Evolutionary conservation across 306 rosid species (phyloP), one percentile per base, ranked within the genome.

Genomic region (Quercus robur): DNA sequence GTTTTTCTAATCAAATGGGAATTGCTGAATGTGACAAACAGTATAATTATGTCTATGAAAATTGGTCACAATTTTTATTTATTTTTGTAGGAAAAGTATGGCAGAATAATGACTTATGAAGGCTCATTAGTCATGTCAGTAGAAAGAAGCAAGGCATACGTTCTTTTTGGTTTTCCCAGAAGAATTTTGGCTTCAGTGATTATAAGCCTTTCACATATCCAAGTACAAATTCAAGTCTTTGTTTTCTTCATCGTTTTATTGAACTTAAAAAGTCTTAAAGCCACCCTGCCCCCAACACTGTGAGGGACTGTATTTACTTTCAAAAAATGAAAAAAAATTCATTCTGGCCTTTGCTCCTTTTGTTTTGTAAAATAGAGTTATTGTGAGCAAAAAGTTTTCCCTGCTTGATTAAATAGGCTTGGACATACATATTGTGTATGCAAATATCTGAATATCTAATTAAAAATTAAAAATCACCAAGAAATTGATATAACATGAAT

Each of bases 81-180:
- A 35, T 35, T 35, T 68, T 67, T 33, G n/a, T 13, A 68, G 49
- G 15, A 7, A 19, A 68, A 68, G 52, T 4, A 33, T 33, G 51
- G 26, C 52, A 35, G 20, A 68, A 68, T 68, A 7, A 68, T 68
- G 72, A 33, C 52, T 68, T 19, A 35, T 18, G 72, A 68, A 25
- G 72, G 52, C 15, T 68, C 20, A 49, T 13, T 0, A 49, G 54
- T 49, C 54, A 67, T 33, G 72, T 67, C 72, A 67, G 26, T 8
- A 14, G 49, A 67, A 33, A 68, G 72, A 35, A n/a, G 72, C 72
- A 35, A 68, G 35, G 28, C 72, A 19, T 68, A 35, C 52, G 72
- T 35, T 68, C 54, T 9, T 68, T 68, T 68, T 9, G 72, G 72
- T 68, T 33, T 68, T 35, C 72, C 72, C 26, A 68, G 51, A 68